phyloP scores from a whole-genome alignment of 2,329 filamentous ascomycete species.

The Calonectria multiphialidica region DNA sequence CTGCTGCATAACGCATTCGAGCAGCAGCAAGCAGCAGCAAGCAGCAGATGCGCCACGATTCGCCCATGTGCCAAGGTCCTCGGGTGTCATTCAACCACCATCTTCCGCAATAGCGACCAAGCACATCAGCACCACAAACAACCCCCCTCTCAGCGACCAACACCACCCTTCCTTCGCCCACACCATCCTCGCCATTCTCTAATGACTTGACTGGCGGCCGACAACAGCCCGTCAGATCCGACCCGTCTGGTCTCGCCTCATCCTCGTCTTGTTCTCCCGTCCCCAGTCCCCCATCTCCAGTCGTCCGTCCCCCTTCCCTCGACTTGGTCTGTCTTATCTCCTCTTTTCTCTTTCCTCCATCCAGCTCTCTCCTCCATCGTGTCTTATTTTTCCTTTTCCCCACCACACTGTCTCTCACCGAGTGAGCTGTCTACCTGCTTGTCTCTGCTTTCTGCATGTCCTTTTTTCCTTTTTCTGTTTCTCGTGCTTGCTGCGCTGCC shows the following conservation, averaged over 20 bases:
- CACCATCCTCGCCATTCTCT: background rate
- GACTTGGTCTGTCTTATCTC: background rate
- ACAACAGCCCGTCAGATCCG: slow-evolving; percentile 6
- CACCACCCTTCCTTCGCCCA: background rate
- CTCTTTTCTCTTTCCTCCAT: slow-evolving; percentile 3
- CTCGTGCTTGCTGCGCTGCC: background rate
- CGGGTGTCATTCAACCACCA: slow-evolving; percentile 10
- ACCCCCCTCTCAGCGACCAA: background rate
- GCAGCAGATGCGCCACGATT: background rate
- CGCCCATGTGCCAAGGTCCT: slow-evolving; percentile 5
- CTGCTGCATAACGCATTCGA: background rate
- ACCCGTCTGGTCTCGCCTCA: background rate
- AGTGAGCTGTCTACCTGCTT: background rate
- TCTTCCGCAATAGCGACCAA: background rate
- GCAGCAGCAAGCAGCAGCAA: background rate
- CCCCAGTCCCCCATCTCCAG: background rate
- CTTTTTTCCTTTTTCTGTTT: background rate
- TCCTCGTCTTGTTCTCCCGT: no score
- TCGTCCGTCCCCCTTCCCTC: background rate
- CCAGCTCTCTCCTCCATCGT: background rate
- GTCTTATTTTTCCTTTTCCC: slow-evolving; percentile 1
- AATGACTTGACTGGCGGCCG: background rate
- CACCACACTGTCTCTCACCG: slow-evolving; percentile 4
- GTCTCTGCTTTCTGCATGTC: background rate
- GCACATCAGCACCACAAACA: no score